Conservation (phyloP, 257 asterid genomes). For the Ehretia macrophylla region DNA sequence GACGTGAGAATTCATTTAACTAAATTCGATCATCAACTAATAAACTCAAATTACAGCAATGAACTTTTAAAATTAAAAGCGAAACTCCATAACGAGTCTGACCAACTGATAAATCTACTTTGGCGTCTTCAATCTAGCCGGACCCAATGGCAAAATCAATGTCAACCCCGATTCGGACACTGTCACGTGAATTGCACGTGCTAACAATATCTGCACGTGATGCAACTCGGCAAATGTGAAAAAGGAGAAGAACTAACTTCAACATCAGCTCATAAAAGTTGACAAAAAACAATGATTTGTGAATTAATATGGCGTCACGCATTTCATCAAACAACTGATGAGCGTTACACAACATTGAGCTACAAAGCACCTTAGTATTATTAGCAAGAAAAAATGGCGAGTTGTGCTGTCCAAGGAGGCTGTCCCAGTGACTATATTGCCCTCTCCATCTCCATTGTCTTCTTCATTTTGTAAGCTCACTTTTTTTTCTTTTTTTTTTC, state of each 20-base stretch:
- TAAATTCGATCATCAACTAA: too few relatives aligned
- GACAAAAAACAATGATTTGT: neutral
- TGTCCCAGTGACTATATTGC: conserved; percentile 80
- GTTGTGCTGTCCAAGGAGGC: conserved; percentile 71
- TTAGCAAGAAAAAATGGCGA: conserved; percentile 40
- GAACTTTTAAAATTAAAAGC: too few relatives aligned
- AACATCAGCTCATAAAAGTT: neutral
- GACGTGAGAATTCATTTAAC: too few relatives aligned
- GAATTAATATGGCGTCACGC: neutral
- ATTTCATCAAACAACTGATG: too few relatives aligned
- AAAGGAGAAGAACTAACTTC: neutral
- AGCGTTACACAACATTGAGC: neutral
- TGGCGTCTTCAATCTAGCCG: neutral
- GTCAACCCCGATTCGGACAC: too few relatives aligned
- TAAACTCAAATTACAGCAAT: too few relatives aligned
- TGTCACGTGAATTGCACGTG: neutral
- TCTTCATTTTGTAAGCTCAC: conserved; percentile 45
- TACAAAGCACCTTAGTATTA: neutral
- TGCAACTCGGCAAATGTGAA: neutral
- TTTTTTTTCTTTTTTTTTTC: conserved; percentile 6
- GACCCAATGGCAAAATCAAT: neutral
- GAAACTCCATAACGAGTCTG: too few relatives aligned
- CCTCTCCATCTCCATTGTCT: conserved; percentile 52
- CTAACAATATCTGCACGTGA: neutral
- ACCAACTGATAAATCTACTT: too few relatives aligned